Base-by-base conservation (phyloP, 2,329 filamentous ascomycete species). In the Aspergillus alliaceus region DNA sequence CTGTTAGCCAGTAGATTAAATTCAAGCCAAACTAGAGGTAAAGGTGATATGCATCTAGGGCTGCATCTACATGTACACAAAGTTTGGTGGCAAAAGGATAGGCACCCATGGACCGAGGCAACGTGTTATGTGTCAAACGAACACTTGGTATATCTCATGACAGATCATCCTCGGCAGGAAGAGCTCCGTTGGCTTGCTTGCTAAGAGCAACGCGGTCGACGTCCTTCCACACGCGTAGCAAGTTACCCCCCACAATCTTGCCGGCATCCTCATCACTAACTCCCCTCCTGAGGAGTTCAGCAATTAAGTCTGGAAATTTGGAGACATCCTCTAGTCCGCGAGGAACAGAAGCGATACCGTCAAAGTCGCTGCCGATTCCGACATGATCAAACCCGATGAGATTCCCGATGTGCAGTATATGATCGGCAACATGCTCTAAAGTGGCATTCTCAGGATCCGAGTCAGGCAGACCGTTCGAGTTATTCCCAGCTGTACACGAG, bases 311-410 rank as follows among this genome's bases (percentile, higher is more conserved):
- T 0, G 92, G 93, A 67, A 89, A 96, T 70, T 90, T 91, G 49
- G 87, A 86, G 6, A 96, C 91, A 72, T 96, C 92, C 35, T 95
- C 90, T 48, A 98, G 75, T 0, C 93, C 93, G 53, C 78, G 71
- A 0, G 93, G 91, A 4, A 86, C 86, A 7, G 62, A 64, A 3
- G 53, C 58, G 54, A 80, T 79, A 2, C 86, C 93, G 71, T 97
- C 93, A 71, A 93, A 97, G 72, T 98, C 93, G 52, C 89, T 92
- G 0, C 93, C 93, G 18, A 97, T 75, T 0, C 93, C 93, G 15
- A 97, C 91, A 70, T 96, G 84, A 39, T 93, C 89, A 66, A 89
- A 97, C 3, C 93, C 93, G 59, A 96, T 91, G 31, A 89, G 77
- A 46, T 90, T 80, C 2, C 91, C 93, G 63, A 97, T 93, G 69